phyloP scores from a whole-genome alignment of 2,329 filamentous ascomycete genomes.

The Verticillium nubilum region DNA sequence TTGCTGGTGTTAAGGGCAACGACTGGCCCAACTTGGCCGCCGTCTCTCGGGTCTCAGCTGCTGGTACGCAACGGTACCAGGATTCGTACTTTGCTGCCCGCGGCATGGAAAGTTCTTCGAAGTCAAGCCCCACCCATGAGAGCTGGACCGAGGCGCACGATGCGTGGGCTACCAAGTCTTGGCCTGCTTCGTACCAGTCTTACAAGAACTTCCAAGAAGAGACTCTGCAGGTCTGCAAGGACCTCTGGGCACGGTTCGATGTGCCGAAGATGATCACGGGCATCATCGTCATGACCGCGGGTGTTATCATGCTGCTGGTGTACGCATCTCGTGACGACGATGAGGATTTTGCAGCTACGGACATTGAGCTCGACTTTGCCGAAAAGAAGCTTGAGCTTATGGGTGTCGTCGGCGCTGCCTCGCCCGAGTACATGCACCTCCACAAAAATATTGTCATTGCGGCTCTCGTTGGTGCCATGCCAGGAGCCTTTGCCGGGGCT shows the following conservation, averaged over 20 bases:
- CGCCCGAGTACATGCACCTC: constrained; percentile 27
- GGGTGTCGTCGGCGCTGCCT: constrained; percentile 20
- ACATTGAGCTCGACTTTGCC: constrained; percentile 53
- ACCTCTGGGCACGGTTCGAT: constrained; percentile 89
- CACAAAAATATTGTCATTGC: constrained; percentile 32
- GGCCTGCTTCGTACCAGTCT: constrained; percentile 43
- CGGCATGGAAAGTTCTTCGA: constrained; percentile 56
- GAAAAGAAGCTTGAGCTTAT: constrained; percentile 53
- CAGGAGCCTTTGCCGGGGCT: constrained; percentile 25
- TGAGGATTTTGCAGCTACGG: constrained; percentile 46
- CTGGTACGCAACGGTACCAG: constrained; percentile 87
- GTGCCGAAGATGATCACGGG: constrained; percentile 79
- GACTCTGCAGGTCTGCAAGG: constrained; percentile 74
- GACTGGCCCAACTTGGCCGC: constrained; percentile 73
- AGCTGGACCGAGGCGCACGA: constrained; percentile 45
- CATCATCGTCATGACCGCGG: constrained; percentile 62
- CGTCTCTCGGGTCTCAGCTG: constrained; percentile 71
- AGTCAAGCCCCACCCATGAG: constrained; percentile 23
- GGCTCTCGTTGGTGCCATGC: constrained; percentile 26
- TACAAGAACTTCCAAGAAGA: constrained; percentile 72
- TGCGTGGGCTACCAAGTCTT: constrained; percentile 31
- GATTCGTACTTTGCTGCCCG: constrained; percentile 71
- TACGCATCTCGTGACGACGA: constrained; percentile 61
- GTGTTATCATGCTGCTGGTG: constrained; percentile 63
- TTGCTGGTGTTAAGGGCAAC: constrained; percentile 63